phyloP scores from a whole-genome alignment of 805 yeast genomes.

The Kluyveromyces lactis region DNA sequence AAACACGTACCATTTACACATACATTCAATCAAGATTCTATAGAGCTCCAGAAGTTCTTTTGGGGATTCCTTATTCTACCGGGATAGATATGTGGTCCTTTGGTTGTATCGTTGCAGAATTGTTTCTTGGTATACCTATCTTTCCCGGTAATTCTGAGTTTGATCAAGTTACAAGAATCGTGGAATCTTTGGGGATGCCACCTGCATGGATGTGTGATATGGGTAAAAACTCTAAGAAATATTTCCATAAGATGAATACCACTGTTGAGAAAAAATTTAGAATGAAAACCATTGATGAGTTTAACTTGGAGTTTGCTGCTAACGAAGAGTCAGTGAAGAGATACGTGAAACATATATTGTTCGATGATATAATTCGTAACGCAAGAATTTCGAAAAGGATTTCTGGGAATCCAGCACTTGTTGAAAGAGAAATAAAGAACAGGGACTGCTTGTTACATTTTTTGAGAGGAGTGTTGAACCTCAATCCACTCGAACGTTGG shows the following conservation, averaged over 20 bases:
- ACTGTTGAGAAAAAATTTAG: conserved; percentile 19
- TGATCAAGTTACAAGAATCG: conserved; percentile 77
- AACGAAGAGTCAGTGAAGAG: conserved; percentile 76
- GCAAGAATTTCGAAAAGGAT: conserved; percentile 63
- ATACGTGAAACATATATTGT: conserved; percentile 59
- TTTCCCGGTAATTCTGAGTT: conserved; percentile 94
- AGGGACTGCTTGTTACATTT: conserved; percentile 70
- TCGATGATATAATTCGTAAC: conserved; percentile 67
- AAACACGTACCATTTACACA: conserved; percentile 79
- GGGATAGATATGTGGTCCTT: conserved; percentile 97
- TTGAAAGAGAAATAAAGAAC: conserved; percentile 67
- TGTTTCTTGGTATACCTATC: conserved; percentile 83
- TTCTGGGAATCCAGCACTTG: conserved; percentile 26
- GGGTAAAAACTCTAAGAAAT: conserved; percentile 76
- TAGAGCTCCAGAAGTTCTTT: conserved; percentile 87
- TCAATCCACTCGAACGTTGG: conserved; percentile 92
- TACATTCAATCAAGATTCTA: conserved; percentile 90
- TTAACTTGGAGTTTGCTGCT: conserved; percentile 28
- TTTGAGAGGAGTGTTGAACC: conserved; percentile 62
- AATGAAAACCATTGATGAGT: conserved; percentile 44
- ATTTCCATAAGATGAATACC: conserved; percentile 28
- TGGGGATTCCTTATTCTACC: conserved; percentile 87
- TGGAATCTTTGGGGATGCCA: conserved; percentile 76
- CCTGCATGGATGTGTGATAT: conserved; percentile 96
- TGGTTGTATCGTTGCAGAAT: conserved; percentile 87